Percentiles rank a stretch among this genome's conserved stretches.
Evolutionary conservation across 148 eudicot genomes (phyloP).

Genomic region (Pharnaceum exiguum): DNA sequence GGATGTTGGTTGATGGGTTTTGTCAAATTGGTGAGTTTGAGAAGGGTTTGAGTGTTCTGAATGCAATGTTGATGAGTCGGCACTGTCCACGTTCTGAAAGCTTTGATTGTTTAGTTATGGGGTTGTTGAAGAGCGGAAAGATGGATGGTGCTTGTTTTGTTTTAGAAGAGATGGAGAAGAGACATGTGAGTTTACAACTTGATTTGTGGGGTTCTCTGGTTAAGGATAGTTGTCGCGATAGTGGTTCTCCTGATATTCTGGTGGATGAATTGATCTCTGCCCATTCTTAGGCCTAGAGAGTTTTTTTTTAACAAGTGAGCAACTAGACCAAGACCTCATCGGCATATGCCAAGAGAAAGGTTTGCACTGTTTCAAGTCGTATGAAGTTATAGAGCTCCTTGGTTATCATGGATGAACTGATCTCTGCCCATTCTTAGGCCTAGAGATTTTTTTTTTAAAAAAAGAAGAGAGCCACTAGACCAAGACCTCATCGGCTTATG

Average conservation of each 20-base stretch:
- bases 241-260: constrained; percentile 17
- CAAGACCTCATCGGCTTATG: too few relatives aligned
- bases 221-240: constrained; percentile 29
- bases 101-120: constrained; percentile 50
- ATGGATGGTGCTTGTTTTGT: constrained; percentile 60
- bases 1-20: constrained; percentile 88
- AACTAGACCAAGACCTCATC: too few relatives aligned
- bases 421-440: constrained; percentile 12
- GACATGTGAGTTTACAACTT: constrained; percentile 42
- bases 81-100: constrained; percentile 72
- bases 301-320: too few relatives aligned
- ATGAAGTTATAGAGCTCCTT: too few relatives aligned
- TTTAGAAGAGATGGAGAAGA: constrained; percentile 78
- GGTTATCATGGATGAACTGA: constrained; percentile 43
- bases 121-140: constrained; percentile 56
- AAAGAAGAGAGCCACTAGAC: too few relatives aligned
- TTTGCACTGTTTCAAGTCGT: too few relatives aligned
- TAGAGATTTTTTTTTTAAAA: too few relatives aligned
- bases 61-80: constrained; percentile 60
- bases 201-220: constrained; percentile 57
- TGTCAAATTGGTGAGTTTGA: constrained; percentile 50
- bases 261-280: constrained; percentile 32
- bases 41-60: constrained; percentile 55
- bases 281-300: constrained; percentile 8
- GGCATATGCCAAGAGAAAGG: too few relatives aligned